These are phyloP conservation scores for Ogataea henricii DNA, from an alignment of 805 yeast genomes.

Conservation along the genomic window DNA sequence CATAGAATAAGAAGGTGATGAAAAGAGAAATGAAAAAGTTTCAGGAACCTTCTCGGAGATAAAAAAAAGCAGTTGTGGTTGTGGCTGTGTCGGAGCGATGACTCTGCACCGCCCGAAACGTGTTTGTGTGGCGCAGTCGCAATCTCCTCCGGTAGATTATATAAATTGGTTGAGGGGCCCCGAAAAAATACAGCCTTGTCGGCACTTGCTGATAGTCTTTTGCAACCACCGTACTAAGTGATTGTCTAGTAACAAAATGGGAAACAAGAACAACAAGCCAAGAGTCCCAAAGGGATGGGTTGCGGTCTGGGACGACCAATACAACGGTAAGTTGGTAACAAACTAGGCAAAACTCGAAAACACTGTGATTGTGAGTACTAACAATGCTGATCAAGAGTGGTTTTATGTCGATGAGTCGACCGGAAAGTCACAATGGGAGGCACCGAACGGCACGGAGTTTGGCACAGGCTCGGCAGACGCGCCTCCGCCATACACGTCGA, in stretches of 20 bases:
- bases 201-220: not conserved
- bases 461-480: conserved; percentile 33
- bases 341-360: not conserved
- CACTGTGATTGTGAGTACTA: conserved; percentile 2
- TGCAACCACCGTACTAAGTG: not conserved
- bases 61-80: too few relatives aligned
- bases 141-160: not conserved
- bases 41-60: too few relatives aligned
- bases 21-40: too few relatives aligned
- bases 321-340: conserved; percentile 36
- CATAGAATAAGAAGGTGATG: not conserved
- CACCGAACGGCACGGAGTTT: conserved; percentile 62
- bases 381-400: conserved; percentile 43
- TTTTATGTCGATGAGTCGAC: conserved; percentile 77
- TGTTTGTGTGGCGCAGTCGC: not conserved
- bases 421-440: conserved; percentile 88
- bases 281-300: conserved; percentile 54
- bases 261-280: conserved; percentile 27
- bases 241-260: conserved; percentile 22
- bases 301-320: conserved; percentile 70
- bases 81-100: not conserved
- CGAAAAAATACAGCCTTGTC: not conserved
- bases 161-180: not conserved
- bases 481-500: conserved; percentile 39
- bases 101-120: not conserved